Conservation (phyloP, 495 filamentous ascomycete species). For the Penicillium bialowiezense region DNA sequence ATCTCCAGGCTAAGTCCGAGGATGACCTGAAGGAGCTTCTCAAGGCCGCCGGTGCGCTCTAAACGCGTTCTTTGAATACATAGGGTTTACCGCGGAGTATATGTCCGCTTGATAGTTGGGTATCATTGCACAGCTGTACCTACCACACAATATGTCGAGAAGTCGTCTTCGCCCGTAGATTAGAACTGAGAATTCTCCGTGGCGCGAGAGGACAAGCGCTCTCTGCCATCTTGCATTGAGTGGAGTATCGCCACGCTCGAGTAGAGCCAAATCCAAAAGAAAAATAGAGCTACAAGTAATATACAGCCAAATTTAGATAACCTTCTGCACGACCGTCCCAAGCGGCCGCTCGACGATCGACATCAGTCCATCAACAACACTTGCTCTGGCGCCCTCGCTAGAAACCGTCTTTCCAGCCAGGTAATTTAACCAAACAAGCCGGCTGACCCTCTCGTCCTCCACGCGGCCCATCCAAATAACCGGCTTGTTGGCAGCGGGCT, state of each 20-base stretch:
- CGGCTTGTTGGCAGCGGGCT: constrained; percentile 43
- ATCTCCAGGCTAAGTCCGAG: constrained; percentile 69
- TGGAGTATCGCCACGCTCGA: neutral
- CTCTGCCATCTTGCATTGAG: neutral
- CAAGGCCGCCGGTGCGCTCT: constrained; percentile 65
- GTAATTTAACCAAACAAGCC: constrained; percentile 86
- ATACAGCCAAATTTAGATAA: constrained; percentile 37
- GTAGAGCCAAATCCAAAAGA: neutral
- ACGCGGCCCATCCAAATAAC: constrained; percentile 62
- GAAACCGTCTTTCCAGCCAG: constrained; percentile 83
- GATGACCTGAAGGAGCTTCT: constrained; percentile 54
- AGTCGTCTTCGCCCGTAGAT: neutral
- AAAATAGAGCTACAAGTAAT: neutral
- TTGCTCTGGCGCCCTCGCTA: constrained; percentile 75
- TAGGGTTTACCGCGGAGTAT: neutral
- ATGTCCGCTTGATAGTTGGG: neutral
- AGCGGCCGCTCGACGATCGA: constrained; percentile 84
- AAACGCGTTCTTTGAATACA: constrained; percentile 10
- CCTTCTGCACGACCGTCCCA: constrained; percentile 77
- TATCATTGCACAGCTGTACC: neutral
- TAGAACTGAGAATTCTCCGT: neutral
- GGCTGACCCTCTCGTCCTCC: constrained; percentile 72
- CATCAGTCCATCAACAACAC: constrained; percentile 83
- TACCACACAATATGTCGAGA: neutral
- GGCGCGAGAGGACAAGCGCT: neutral